phyloP scores from a whole-genome alignment of 2,329 filamentous ascomycete genomes.

The Cephalotrichum gorgonifer region DNA sequence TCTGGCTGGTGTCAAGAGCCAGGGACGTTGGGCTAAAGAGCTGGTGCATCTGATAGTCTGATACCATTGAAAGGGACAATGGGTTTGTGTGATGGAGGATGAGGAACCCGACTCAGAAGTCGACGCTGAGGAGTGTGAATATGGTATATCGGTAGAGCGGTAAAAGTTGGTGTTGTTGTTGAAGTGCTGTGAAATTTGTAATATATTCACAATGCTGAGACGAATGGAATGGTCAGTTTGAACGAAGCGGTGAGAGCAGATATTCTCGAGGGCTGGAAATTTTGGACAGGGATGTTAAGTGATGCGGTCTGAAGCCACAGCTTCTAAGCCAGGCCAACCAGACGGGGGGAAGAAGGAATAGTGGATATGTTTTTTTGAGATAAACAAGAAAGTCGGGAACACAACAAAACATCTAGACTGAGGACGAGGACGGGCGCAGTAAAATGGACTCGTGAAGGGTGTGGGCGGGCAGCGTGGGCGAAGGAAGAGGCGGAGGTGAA shows the following conservation, averaged over 20 bases:
- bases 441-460: background rate
- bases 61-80: constrained; percentile 26
- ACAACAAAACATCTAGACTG: background rate
- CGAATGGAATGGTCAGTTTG: background rate
- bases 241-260: background rate
- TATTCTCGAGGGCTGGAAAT: background rate
- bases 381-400: background rate
- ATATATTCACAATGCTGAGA: background rate
- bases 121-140: background rate
- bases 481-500: background rate
- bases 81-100: background rate
- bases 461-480: no score
- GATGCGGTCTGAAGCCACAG: background rate
- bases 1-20: constrained; percentile 44
- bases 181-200: background rate
- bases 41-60: constrained; percentile 38
- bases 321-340: background rate
- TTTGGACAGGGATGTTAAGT: background rate
- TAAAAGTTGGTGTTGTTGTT: background rate
- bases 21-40: constrained; percentile 40
- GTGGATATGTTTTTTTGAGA: background rate
- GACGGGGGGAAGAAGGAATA: background rate
- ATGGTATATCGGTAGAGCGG: background rate
- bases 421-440: background rate
- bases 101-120: background rate